These are phyloP conservation scores for Tilletia indica DNA, from an alignment of 1,284 basidiomycete species.

Conservation along the genomic window DNA sequence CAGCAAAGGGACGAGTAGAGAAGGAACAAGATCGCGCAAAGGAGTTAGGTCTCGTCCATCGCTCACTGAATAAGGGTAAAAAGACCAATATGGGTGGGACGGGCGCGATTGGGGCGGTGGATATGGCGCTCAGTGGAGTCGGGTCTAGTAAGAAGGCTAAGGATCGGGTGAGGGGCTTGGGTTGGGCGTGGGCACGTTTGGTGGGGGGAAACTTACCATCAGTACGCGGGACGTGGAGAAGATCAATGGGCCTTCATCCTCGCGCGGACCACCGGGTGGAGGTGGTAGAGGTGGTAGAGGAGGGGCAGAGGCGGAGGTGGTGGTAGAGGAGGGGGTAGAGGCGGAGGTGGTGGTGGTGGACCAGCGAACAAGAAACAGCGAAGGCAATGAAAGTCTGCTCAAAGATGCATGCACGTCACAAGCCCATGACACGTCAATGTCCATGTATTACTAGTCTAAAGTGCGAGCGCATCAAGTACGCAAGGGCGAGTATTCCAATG, in stretches of 20 bases:
- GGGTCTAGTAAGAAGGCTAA: slow-evolving; percentile 28
- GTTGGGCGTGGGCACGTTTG: slow-evolving; percentile 51
- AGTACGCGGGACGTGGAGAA: slow-evolving; percentile 39
- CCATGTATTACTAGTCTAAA: too few relatives aligned
- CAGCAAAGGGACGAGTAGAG: slow-evolving; percentile 42
- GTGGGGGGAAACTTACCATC: slow-evolving; percentile 42
- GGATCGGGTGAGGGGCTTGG: slow-evolving; percentile 35
- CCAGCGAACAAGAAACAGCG: slow-evolving; percentile 12
- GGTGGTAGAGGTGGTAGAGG: slow-evolving; percentile 6
- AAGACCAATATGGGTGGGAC: slow-evolving; percentile 13
- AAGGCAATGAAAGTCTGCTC: neutral
- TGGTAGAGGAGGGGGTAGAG: neutral
- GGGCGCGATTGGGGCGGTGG: slow-evolving; percentile 35
- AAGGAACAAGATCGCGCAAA: slow-evolving; percentile 48
- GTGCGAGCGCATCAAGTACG: neutral
- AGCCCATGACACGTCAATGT: too few relatives aligned
- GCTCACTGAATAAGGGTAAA: slow-evolving; percentile 36
- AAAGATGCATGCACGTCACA: too few relatives aligned
- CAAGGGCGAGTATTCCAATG: neutral
- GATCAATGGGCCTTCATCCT: slow-evolving; percentile 33
- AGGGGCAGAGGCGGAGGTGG: neutral
- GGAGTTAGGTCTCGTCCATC: slow-evolving; percentile 52
- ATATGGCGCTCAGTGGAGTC: slow-evolving; percentile 34
- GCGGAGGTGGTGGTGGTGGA: neutral
- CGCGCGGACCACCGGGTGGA: neutral